Evolutionary conservation across 768 basidiomycete genomes (phyloP), one percentile per base, ranked within the genome.

Genomic region (Terana coerulea): DNA sequence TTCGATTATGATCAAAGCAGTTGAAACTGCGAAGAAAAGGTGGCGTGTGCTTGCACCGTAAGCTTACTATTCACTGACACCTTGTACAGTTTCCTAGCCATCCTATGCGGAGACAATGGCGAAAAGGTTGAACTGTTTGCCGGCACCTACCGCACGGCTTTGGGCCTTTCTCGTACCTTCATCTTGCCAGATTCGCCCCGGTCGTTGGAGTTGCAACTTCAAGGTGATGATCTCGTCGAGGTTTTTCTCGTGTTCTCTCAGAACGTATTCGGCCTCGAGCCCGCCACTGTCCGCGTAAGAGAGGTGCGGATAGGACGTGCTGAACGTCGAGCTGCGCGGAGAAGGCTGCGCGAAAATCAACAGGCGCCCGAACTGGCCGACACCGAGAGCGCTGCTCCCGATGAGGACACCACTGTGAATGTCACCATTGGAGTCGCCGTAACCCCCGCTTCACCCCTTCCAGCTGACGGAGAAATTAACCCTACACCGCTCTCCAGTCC

Each of bases 61-160:
- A 51, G 50, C 39, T 30, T 11, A 41, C 55, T 25, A 17, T 19
- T 25, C 22, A 40, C 24, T 47, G 12, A 29, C 30, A 44, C 25
- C 49, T 41, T 37, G 6, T 43, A 45, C 47, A 93, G 91, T 67
- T 95, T 95, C 72, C 78, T 95, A 21, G 92, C 93, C 8, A 94
- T 95, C 60, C 78, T 95, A 0, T 95, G 93, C 57, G 92, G 92
- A 17, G 93, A 95, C 29, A 87, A 83, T 57, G 93, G 91, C 14
- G 92, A 95, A 72, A 91, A 94, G 62, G 91, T 95, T 41, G 92
- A 95, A 62, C 73, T 95, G 10, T 95, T 95, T 67, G 92, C 93
- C 34, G 92, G 93, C 24, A 92, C 92, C 10, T 89, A 90, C 58
- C 77, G 87, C 48, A 90, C 89, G n/a, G 91, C 92, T 5, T 79